Evolutionary conservation across 2,329 filamentous ascomycete genomes (phyloP).

Genomic region (Beauveria brongniartii): DNA sequence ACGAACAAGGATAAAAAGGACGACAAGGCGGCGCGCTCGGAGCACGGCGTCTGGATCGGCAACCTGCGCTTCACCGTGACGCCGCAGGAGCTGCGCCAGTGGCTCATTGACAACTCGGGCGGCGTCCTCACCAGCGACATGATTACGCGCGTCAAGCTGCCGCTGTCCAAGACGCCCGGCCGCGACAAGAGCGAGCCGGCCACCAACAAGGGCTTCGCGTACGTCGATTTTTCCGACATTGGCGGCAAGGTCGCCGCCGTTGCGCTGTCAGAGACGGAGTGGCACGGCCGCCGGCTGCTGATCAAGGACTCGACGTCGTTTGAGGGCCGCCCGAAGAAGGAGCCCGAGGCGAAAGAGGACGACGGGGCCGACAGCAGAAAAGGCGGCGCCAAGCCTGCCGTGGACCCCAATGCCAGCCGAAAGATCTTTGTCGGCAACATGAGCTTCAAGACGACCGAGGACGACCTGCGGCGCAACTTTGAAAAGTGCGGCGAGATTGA

Average conservation of each 20-base stretch:
- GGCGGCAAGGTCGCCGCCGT: conserved; percentile 69
- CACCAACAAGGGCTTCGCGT: conserved; percentile 89
- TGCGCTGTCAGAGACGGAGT: conserved; percentile 74
- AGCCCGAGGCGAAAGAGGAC: conserved; percentile 27
- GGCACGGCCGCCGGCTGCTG: conserved; percentile 69
- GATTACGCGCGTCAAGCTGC: conserved; percentile 81
- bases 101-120: conserved; percentile 66
- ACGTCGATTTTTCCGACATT: conserved; percentile 78
- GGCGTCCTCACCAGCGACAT: conserved; percentile 56
- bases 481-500: conserved; percentile 74
- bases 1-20: conserved; percentile 28
- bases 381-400: conserved; percentile 18
- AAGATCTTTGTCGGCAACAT: conserved; percentile 92
- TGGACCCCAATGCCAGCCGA: conserved; percentile 55
- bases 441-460: conserved; percentile 71
- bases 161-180: conserved; percentile 47
- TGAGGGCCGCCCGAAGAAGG: conserved; percentile 75
- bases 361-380: conserved; percentile 18
- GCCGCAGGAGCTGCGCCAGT: conserved; percentile 64
- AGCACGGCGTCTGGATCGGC: conserved; percentile 89
- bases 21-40: conserved; percentile 53
- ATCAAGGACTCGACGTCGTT: conserved; percentile 92
- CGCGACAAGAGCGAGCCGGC: conserved; percentile 25
- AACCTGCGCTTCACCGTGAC: conserved; percentile 83
- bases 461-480: conserved; percentile 75